phyloP scores from a whole-genome alignment of 106 monocot genomes.

The Acorus calamus region DNA sequence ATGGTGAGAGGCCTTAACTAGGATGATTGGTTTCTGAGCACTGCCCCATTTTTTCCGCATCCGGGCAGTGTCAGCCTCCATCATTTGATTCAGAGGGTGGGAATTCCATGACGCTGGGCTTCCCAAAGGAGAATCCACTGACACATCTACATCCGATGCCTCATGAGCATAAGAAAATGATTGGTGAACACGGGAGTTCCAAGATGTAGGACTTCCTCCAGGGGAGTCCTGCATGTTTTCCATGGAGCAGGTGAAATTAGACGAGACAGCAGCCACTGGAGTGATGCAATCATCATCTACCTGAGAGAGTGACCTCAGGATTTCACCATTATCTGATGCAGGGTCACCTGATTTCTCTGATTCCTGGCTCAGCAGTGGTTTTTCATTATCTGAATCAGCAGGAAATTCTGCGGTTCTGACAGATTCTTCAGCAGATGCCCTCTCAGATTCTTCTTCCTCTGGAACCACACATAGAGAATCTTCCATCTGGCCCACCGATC shows the following conservation, averaged over 20 bases:
- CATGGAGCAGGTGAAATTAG: slow-evolving; percentile 20
- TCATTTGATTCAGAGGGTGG: slow-evolving; percentile 34
- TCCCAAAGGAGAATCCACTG: slow-evolving; percentile 45
- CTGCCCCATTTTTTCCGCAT: slow-evolving; percentile 92
- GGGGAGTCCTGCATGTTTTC: slow-evolving; percentile 35
- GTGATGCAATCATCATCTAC: slow-evolving; percentile 18
- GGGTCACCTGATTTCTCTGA: slow-evolving; percentile 36
- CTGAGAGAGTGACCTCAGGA: slow-evolving; percentile 20
- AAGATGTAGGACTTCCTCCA: slow-evolving; percentile 45
- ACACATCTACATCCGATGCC: slow-evolving; percentile 59
- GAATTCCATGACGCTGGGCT: slow-evolving; percentile 57
- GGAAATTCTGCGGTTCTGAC: slow-evolving; percentile 24
- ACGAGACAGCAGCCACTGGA: slow-evolving; percentile 1
- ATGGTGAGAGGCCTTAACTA: slow-evolving; percentile 28
- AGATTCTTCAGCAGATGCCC: slow-evolving; percentile 27
- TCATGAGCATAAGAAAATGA: slow-evolving; percentile 57
- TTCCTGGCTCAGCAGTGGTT: slow-evolving; percentile 19
- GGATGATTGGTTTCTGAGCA: slow-evolving; percentile 55
- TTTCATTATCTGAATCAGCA: slow-evolving; percentile 44
- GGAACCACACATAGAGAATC: slow-evolving; percentile 19
- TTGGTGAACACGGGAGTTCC: slow-evolving; percentile 41
- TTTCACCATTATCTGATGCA: slow-evolving; percentile 40
- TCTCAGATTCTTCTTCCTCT: slow-evolving; percentile 36
- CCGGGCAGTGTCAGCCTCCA: slow-evolving; percentile 42
- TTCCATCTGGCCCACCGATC: slow-evolving; percentile 21